phyloP scores from a whole-genome alignment of 129 eudicot genomes.

The Flaveria linearis region DNA sequence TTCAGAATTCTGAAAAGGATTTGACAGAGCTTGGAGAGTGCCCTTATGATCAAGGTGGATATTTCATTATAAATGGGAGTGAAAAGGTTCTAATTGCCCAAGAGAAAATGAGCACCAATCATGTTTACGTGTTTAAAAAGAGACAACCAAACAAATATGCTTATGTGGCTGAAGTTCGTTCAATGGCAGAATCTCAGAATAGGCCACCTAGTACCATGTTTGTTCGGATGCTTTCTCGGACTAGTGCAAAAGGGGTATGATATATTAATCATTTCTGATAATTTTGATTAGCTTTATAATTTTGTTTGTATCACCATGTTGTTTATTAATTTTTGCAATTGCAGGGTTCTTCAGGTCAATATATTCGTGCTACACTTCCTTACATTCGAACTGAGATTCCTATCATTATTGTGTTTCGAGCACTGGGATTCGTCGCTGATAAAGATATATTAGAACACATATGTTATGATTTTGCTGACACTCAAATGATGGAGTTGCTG shows the following conservation, averaged over 20 bases:
- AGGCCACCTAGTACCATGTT: slow-evolving; percentile 58
- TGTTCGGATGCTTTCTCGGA: slow-evolving; percentile 32
- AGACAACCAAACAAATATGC: slow-evolving; percentile 73
- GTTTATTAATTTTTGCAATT: background rate
- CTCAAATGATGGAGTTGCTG: slow-evolving; percentile 73
- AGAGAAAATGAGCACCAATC: slow-evolving; percentile 81
- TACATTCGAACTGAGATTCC: slow-evolving; percentile 63
- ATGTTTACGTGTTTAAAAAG: slow-evolving; percentile 72
- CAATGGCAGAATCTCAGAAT: slow-evolving; percentile 61
- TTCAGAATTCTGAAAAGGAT: slow-evolving; percentile 63
- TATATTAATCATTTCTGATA: background rate
- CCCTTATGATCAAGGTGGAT: slow-evolving; percentile 74
- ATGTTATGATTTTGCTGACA: slow-evolving; percentile 58
- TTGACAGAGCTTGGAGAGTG: slow-evolving; percentile 80
- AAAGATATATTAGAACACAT: slow-evolving; percentile 70
- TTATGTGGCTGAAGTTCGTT: slow-evolving; percentile 65
- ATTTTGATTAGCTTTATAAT: background rate
- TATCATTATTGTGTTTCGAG: slow-evolving; percentile 65
- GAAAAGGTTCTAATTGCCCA: slow-evolving; percentile 78
- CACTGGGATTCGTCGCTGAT: slow-evolving; percentile 64
- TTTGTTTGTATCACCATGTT: background rate
- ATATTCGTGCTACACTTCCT: slow-evolving; percentile 66
- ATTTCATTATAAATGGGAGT: slow-evolving; percentile 76
- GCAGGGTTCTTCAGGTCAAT: slow-evolving; percentile 74
- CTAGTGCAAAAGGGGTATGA: slow-evolving; percentile 68